Base-by-base conservation (phyloP, 2,329 filamentous ascomycete genomes). In the Monosporascus ibericus region DNA sequence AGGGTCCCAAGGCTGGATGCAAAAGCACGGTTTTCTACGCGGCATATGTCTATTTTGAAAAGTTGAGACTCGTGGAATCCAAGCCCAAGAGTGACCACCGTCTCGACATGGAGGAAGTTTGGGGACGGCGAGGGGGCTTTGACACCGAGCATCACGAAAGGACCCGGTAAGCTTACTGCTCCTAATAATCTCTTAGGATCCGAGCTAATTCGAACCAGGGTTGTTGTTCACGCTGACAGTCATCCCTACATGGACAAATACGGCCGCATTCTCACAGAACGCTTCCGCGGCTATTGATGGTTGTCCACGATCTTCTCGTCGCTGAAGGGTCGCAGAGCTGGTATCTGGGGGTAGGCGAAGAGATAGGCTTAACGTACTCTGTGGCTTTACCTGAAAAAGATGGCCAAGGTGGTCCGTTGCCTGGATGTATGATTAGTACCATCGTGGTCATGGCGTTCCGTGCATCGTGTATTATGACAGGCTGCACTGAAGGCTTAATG, bases 31-130 rank as follows among this genome's bases (percentile, higher is more conserved):
- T 77, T 2, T 83, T 75, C 58, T 83, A 84, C 57, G 72, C 71
- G 9, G 71, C 71, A 0, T 84, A 82, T 63, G 73, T 81, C 14
- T 82, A 75, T 62, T 84, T 84, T 58, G 79, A 84, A 68, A 83
- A 83, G 69, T 48, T 78, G 55, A 66, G 78, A 20, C 66, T 83
- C 48, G 70, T 70, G 56, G 69, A 80, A 55, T 68, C 70, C 1
- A 81, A 78, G 67, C 69, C 72, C 17, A 82, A 82, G 69, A 71
- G 64, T n/a, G 73, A 75, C 58, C 70, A 76, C 58, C 65, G 79
- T 17, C 44, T 68, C 55, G 72, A 76, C 47, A 80, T 80, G 75
- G 76, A 80, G 59, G 54, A 58, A 15, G 52, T 57, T 22, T 60
- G 55, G 55, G 20, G 3, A 6, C 24, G 18, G 6, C 36, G 36